A percentile compares a stretch with the other conserved stretches of the same genome.
Conservation (phyloP, 148 eudicot genomes). For the Silene uniflora region DNA sequence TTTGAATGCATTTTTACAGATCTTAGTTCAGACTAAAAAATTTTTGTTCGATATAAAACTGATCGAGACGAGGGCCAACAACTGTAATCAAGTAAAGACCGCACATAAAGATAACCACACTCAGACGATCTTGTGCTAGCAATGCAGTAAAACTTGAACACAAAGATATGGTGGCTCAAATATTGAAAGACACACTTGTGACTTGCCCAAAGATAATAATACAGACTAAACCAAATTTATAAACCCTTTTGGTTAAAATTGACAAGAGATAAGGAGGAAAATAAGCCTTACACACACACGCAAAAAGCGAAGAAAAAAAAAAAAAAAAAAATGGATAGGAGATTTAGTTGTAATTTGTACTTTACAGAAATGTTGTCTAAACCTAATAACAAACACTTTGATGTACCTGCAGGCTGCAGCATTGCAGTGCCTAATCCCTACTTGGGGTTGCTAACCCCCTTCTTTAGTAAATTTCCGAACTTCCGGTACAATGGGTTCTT, state of each 20-base stretch:
- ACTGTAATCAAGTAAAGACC: background rate
- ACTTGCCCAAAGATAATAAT: conserved; percentile 15
- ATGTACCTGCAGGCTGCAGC: conserved; percentile 21
- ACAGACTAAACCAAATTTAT: conserved; percentile 18
- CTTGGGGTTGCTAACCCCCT: conserved; percentile 56
- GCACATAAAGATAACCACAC: background rate
- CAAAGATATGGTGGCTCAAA: background rate
- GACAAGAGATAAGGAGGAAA: conserved; percentile 5
- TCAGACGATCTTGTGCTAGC: background rate
- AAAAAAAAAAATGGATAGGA: background rate
- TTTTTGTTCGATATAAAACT: too few species aligned
- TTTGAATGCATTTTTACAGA: background rate
- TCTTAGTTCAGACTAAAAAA: background rate
- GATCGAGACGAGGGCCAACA: too few species aligned
- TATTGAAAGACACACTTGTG: conserved; percentile 10
- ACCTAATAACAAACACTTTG: conserved; percentile 31
- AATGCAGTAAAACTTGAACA: background rate
- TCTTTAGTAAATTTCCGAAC: conserved; percentile 84
- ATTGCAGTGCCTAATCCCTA: conserved; percentile 23
- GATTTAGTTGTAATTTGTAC: background rate
- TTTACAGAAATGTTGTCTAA: conserved; percentile 28
- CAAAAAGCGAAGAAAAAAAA: background rate
- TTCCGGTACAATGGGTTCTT: conserved; percentile 73
- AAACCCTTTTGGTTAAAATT: conserved; percentile 20
- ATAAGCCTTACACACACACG: background rate